A percentile compares a stretch with the other conserved stretches of the same genome.
These are phyloP conservation scores for Geotrichum histeridarum DNA, from an alignment of 1,139 yeast genomes.

Conservation along the genomic window DNA sequence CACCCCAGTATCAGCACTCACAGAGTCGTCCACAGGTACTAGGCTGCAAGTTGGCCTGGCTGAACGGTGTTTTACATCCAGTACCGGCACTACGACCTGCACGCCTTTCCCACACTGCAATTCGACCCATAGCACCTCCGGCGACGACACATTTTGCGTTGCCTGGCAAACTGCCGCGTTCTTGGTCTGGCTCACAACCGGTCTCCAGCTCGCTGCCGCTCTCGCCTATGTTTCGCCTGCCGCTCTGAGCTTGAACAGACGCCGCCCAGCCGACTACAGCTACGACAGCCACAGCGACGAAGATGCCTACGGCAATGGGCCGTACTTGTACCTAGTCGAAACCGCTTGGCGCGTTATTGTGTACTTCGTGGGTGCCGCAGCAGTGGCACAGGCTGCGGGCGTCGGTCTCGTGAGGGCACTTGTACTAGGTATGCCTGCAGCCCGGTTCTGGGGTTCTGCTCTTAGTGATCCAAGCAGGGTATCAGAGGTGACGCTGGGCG, in stretches of 20 bases:
- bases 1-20: neutral
- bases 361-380: constrained; percentile 10
- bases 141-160: constrained; percentile 22
- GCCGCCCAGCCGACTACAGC: too few species aligned
- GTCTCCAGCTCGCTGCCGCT: constrained; percentile 24
- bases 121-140: neutral
- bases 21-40: neutral
- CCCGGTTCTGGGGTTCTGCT: neutral
- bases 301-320: neutral
- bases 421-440: neutral
- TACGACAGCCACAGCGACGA: too few species aligned
- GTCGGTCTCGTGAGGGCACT: neutral
- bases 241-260: neutral
- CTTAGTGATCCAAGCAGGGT: too few species aligned
- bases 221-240: constrained; percentile 20
- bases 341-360: constrained; percentile 16
- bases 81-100: neutral
- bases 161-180: constrained; percentile 27
- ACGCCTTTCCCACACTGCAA: constrained; percentile 7
- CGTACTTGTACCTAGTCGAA: constrained; percentile 9
- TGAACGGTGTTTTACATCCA: neutral
- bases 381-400: constrained; percentile 11
- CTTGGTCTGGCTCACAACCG: constrained; percentile 26
- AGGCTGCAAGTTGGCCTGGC: constrained; percentile 10
- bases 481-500: neutral